Conservation (phyloP, 2,329 filamentous ascomycete genomes). For the Pseudogymnoascus sp. region DNA sequence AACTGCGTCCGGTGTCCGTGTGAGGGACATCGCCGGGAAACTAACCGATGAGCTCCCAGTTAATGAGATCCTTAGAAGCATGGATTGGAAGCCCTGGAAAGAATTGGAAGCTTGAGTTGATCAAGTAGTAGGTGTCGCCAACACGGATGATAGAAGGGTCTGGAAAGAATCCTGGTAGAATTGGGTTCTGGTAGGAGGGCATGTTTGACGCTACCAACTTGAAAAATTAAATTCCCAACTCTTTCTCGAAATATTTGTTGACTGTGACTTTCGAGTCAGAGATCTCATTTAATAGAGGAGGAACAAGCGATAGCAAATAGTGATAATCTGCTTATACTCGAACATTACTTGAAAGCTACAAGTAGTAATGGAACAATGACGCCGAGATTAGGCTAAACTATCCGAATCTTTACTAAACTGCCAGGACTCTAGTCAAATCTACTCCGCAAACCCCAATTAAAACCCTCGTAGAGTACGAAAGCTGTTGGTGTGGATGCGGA, state of each 20-base stretch:
- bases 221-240: background rate
- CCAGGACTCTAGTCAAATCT: background rate
- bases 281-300: background rate
- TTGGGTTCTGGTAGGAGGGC: conserved; percentile 19
- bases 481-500: background rate
- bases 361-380: background rate
- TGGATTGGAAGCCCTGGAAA: conserved; percentile 43
- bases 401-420: background rate
- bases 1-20: background rate
- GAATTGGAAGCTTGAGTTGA: conserved; percentile 51
- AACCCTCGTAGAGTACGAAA: background rate
- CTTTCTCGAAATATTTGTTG: background rate
- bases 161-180: conserved; percentile 27
- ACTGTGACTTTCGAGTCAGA: background rate
- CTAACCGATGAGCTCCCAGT: conserved; percentile 16
- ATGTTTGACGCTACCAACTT: background rate
- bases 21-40: background rate
- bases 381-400: background rate
- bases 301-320: background rate
- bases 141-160: conserved; percentile 26
- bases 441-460: too few species aligned
- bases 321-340: background rate
- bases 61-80: conserved; percentile 27
- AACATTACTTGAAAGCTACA: background rate
- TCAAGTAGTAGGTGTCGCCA: conserved; percentile 28